A percentile compares a stretch with the other conserved stretches of the same genome.
phyloP scores from a whole-genome alignment of 805 yeast species.

The Pichia cabralensis region DNA sequence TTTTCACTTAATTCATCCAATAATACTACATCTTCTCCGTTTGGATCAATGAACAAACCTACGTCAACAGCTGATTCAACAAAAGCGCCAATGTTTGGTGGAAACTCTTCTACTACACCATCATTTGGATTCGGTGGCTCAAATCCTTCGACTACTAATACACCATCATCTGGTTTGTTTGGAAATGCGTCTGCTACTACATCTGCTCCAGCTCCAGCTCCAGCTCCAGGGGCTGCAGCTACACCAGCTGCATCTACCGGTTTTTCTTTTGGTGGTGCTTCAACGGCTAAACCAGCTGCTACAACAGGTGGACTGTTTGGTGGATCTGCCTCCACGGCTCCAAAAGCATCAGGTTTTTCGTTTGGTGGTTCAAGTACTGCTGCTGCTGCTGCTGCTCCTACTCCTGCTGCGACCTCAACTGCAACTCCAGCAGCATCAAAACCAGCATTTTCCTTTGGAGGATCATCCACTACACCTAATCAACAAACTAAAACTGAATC shows the following conservation, averaged over 20 bases:
- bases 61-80: background rate
- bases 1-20: background rate
- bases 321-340: background rate
- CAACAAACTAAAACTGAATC: constrained; percentile 1
- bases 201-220: too few relatives aligned
- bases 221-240: too few relatives aligned
- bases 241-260: background rate
- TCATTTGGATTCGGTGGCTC: background rate
- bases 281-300: background rate
- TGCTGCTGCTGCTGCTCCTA: background rate
- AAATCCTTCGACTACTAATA: background rate
- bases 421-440: constrained; percentile 3
- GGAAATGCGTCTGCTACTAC: background rate
- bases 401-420: background rate
- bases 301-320: constrained; percentile 1
- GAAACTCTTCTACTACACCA: constrained; percentile 1
- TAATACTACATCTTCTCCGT: background rate
- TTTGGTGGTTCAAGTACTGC: constrained; percentile 10
- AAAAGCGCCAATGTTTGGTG: constrained; percentile 5
- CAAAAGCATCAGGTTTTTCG: constrained; percentile 1
- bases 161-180: background rate
- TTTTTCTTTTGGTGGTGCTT: constrained; percentile 3
- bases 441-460: constrained; percentile 17
- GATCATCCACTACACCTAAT: constrained; percentile 9
- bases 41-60: background rate